Evolutionary conservation across 257 asterid genomes (phyloP).

Genomic region (Cruciata laevipes): DNA sequence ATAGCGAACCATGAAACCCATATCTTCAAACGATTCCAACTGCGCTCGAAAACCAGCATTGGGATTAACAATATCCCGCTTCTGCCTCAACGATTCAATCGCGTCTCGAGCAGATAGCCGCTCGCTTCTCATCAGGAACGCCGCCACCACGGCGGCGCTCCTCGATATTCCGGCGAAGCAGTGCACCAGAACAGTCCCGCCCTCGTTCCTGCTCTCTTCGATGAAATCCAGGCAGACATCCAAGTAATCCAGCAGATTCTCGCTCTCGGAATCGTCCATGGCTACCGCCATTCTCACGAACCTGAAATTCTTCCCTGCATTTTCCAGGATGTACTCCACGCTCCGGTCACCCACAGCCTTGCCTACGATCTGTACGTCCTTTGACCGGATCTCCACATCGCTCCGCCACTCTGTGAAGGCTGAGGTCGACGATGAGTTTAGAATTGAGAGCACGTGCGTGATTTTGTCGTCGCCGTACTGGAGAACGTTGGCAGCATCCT

Average conservation of each 20-base stretch:
- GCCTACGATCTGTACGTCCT: neutral
- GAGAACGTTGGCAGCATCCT: neutral
- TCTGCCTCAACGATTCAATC: neutral
- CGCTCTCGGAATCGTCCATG: neutral
- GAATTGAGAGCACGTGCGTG: neutral
- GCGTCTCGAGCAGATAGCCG: neutral
- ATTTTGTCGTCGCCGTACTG: neutral
- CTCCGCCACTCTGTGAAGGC: neutral
- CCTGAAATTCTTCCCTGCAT: neutral
- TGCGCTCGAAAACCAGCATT: too few relatives aligned
- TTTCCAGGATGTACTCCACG: neutral
- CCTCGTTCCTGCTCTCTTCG: neutral
- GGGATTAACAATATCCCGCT: too few relatives aligned
- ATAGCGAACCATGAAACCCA: too few relatives aligned
- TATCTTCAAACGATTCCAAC: too few relatives aligned
- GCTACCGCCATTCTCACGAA: neutral
- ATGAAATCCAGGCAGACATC: neutral
- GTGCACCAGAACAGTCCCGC: neutral
- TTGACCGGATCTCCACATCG: neutral
- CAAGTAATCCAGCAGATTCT: neutral
- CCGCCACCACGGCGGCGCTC: neutral
- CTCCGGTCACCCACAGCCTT: neutral
- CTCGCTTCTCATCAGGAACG: neutral
- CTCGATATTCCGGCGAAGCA: neutral
- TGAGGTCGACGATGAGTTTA: neutral